Base-by-base conservation (phyloP, 2,329 filamentous ascomycete species). In the Pseudopithomyces maydicus region DNA sequence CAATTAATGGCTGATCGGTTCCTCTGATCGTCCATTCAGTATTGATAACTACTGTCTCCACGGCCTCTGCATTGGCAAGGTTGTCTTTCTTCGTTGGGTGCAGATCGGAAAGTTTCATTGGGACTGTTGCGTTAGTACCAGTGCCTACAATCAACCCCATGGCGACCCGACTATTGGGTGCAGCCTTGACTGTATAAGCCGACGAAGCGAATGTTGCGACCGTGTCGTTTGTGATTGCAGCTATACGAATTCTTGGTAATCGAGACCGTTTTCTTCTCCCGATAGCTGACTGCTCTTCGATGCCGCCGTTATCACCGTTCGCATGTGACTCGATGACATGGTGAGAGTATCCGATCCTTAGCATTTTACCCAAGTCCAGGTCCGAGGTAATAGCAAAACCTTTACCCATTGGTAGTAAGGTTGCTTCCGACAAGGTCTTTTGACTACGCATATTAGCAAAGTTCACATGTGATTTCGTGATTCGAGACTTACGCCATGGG, bases 131-230 rank as follows among this genome's bases (percentile, higher is more conserved):
- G 67, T 94, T 94, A 69, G 88, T 89, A 3, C 91, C 91, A 0
- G 90, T 94, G 11, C 90, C 91, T 35, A 92, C 88, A 59, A 95
- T 93, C 19, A 94, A 81, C 5, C 89, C 90, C 89, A 94, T 93
- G 26, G 84, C 85, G 2, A 90, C 88, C 59, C 88, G 85, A 58
- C 85, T 88, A 56, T 84, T 83, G 0, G 80, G 77, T 14, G 82
- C 77, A 17, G 85, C 84, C 62, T 86, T 85, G 52, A 88, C 87
- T 54, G 87, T 84, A 73, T 92, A 92, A 32, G 91, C 87, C 62
- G 92, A 87, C 0, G 90, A 92, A 35, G 91, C 86, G 22, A 94
- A 81, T 0, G 90, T 94, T 6, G 91, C 89, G 36, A 94, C 90
- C 0, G 91, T 86, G 67, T 95, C 91, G 67, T 94, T 95, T 36